phyloP scores from a whole-genome alignment of 768 basidiomycete genomes.

The Boletales sp. region DNA sequence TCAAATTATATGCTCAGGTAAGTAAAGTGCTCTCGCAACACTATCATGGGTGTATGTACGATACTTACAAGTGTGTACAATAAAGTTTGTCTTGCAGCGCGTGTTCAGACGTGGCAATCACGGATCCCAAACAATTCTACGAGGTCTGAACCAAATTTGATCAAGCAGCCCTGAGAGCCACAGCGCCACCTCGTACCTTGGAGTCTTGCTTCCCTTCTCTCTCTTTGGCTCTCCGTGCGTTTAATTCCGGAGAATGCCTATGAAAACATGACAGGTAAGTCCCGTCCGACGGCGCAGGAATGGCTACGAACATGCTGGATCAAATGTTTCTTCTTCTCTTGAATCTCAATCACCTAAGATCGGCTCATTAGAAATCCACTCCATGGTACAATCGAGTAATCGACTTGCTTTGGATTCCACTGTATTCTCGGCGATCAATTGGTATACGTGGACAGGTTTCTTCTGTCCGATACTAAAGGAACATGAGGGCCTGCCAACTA shows the following conservation, averaged over 20 bases:
- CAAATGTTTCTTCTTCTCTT: slow-evolving; percentile 77
- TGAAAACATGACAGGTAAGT: neutral
- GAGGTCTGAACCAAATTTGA: slow-evolving; percentile 42
- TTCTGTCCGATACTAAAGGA: slow-evolving; percentile 67
- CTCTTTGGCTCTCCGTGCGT: slow-evolving; percentile 66
- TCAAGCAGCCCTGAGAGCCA: neutral
- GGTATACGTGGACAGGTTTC: slow-evolving; percentile 82
- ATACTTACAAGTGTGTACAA: neutral
- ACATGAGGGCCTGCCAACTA: slow-evolving; percentile 4
- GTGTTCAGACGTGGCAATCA: slow-evolving; percentile 8
- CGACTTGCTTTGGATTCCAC: slow-evolving; percentile 74
- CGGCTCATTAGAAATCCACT: neutral
- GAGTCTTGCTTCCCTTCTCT: slow-evolving; percentile 76
- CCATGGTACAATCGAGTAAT: neutral
- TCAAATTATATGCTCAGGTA: slow-evolving; percentile 8
- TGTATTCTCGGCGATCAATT: slow-evolving; percentile 85
- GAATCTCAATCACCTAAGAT: slow-evolving; percentile 71
- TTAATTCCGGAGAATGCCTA: slow-evolving; percentile 87
- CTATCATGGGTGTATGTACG: slow-evolving; percentile 1
- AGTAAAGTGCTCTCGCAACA: neutral
- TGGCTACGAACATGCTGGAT: slow-evolving; percentile 59
- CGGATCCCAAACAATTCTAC: slow-evolving; percentile 53
- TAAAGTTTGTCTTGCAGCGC: neutral
- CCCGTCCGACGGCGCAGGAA: neutral
- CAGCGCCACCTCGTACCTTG: slow-evolving; percentile 51